Base-by-base conservation (phyloP, 2,329 filamentous ascomycete species). In the Calonectria ilicicola region DNA sequence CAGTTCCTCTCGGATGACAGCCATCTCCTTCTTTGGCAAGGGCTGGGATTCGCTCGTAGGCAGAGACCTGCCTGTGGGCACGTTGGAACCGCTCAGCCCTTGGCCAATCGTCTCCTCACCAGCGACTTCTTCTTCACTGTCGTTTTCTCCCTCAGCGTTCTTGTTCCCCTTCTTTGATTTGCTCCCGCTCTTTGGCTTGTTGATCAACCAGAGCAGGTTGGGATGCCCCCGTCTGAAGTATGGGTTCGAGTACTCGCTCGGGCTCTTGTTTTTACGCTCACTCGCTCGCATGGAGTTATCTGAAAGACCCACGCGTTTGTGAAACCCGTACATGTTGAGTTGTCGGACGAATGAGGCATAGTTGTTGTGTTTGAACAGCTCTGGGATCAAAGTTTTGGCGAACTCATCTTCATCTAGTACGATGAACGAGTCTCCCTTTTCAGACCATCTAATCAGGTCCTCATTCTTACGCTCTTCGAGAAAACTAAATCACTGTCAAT, bases 321-420 rank as follows among this genome's bases (percentile, higher is more conserved):
- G 97, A 80, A 99, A 99, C 74, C 98, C 96, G 83, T 98, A 98
- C 88, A 98, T 98, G 84, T 98, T 98, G 75, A 98, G 89, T 82
- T 98, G 96, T 42, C 96, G 93, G 68, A 98, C 96, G 82, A 98
- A 98, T 76, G 96, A 98, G 58, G 96, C 96, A 84, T 98, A 98
- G 83, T 98, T 98, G 89, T 96, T 98, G 86, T 99, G 97, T 85
- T 99, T 99, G 89, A 99, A 99, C 74, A 98, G 92, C 84, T 98
- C 98, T 1, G 97, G 97, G 27, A 99, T 94, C 78, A 99, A 93
- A 44, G 94, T 95, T 85, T 98, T 98, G 23, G 97, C 98, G 82
- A 99, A 99, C 85, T 98, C 96, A 81, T 99, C 97, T 84, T 99
- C 97, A 80, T 99, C 96, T 10, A 98, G 86, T 4, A 99, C 96